Evolutionary conservation across 75 land plant genomes (phyloP).

Genomic region (Cunninghamia lanceolata): DNA sequence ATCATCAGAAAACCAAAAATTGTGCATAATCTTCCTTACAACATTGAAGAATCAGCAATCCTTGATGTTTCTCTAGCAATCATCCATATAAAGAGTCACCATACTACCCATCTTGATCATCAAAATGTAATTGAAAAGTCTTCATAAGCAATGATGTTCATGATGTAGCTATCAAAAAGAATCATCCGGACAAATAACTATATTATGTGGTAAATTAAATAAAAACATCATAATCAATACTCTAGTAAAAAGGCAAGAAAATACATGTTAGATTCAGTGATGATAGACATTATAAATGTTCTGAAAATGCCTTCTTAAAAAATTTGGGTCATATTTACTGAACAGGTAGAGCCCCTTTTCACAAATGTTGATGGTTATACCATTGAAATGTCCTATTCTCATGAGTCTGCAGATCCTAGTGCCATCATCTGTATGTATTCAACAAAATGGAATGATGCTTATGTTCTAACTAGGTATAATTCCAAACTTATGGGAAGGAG

Average conservation of each 20-base stretch:
- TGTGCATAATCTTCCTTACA: not conserved
- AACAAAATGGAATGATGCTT: not conserved
- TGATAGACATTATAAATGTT: not conserved
- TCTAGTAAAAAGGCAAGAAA: not conserved
- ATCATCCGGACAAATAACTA: not conserved
- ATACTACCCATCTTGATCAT: not conserved
- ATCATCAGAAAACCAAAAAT: constrained; percentile 4
- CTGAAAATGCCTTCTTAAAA: not conserved
- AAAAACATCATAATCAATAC: not conserved
- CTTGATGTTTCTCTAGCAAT: not conserved
- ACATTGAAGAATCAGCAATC: not conserved
- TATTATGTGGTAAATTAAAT: not conserved
- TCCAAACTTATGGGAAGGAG: not conserved
- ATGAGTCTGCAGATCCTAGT: not conserved
- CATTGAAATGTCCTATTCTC: not conserved
- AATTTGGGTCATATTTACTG: not conserved
- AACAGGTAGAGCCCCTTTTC: not conserved
- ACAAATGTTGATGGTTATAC: not conserved
- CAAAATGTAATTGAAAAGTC: not conserved
- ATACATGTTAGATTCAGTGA: not conserved
- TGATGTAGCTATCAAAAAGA: not conserved
- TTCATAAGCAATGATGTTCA: not conserved
- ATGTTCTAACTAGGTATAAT: not conserved
- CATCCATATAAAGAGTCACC: not conserved
- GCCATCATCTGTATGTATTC: not conserved